Evolutionary conservation across 176 grass and related monocot genomes (phyloP).

Genomic region (Poa pratensis): DNA sequence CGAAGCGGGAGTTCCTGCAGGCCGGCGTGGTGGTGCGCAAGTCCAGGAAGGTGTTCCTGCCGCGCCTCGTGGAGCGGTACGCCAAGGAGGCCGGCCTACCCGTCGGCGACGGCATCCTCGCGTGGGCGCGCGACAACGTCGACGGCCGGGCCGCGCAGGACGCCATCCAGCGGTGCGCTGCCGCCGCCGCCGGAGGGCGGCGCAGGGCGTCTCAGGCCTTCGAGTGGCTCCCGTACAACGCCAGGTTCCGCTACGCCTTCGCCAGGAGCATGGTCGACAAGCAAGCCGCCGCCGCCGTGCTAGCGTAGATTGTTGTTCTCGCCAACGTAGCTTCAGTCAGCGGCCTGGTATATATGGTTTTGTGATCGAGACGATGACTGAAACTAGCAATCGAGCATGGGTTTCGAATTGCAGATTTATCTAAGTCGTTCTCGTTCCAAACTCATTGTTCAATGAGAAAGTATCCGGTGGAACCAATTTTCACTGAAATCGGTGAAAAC

Average conservation of each 20-base stretch:
- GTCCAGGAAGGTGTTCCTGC: constrained; percentile 74
- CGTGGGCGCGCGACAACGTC: constrained; percentile 57
- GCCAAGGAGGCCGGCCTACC: constrained; percentile 62
- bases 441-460: too few species aligned
- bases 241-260: constrained; percentile 81
- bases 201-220: constrained; percentile 76
- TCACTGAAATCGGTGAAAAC: too few species aligned
- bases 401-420: too few species aligned
- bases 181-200: constrained; percentile 39
- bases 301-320: constrained; percentile 26
- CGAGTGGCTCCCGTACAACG: constrained; percentile 93
- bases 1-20: constrained; percentile 87
- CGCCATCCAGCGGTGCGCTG: constrained; percentile 46
- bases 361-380: too few species aligned
- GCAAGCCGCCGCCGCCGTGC: constrained; percentile 25
- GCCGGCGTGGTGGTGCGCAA: constrained; percentile 65
- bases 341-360: too few species aligned
- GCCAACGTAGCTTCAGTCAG: background rate
- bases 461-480: too few species aligned
- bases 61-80: constrained; percentile 78
- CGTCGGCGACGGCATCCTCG: constrained; percentile 57
- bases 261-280: constrained; percentile 60
- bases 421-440: background rate
- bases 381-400: too few species aligned
- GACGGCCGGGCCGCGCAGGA: constrained; percentile 58